Base-by-base conservation (phyloP, 331 rosid genomes). In the Phaseolus coccineus region DNA sequence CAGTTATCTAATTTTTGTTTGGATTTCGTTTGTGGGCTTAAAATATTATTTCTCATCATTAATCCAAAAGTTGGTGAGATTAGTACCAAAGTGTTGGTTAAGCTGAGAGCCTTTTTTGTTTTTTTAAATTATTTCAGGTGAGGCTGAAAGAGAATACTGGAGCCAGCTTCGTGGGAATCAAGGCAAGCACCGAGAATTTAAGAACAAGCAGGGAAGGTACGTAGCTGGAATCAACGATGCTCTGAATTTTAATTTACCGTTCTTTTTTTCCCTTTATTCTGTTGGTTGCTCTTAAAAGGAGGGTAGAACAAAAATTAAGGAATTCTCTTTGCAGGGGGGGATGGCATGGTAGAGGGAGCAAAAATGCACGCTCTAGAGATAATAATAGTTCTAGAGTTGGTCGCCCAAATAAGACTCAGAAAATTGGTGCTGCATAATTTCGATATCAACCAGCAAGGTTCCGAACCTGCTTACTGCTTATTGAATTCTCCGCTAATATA, bases 121-220 rank as follows among this genome's bases (percentile, higher is more conserved):
- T 86, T 22, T 6, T 46, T 30, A 81, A 85, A 31, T 84, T 84
- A 67, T 74, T 48, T 67, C 80, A 94, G 98, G 98, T 52, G 96
- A 92, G 71, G 93, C 91, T 6, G 98, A 94, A 81, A 94, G 58
- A 79, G 96, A 90, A 80, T 94, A 94, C 84, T 94, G 98, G 98
- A 77, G 72, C 70, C 82, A 76, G 3, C 91, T 92, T 84, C 94
- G 96, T 3, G 88, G 89, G 50, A 86, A 69, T 80, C 97, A 89
- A 80, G 97, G 86, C 13, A 90, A 76, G 61, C 84, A 16, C 79
- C 83, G 87, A 4, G 91, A 82, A 8, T 76, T 42, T 63, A 90
- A 83, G 86, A 76, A 85, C 28, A 57, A 84, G 76, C 83, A 90
- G 6, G 97, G 98, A 86, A 92, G 98, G 98, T 94, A 72, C 53